Conservation (phyloP, 352 stramenopile genomes). For the Plasmopara muralis region DNA sequence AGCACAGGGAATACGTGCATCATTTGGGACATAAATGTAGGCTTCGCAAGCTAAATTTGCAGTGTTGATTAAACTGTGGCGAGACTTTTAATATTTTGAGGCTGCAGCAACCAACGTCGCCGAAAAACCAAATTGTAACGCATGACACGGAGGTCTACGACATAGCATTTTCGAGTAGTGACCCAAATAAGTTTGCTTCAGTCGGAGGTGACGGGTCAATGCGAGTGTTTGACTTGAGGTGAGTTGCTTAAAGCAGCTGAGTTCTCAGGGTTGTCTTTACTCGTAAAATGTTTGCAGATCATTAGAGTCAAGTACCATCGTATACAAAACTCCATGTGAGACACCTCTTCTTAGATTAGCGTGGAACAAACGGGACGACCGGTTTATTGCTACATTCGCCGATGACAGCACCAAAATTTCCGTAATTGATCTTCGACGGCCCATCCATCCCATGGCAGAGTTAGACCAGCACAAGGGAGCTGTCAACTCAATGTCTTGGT, state of each 20-base stretch:
- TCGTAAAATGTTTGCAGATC: slow-evolving; percentile 20
- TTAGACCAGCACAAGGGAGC: slow-evolving; percentile 86
- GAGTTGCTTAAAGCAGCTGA: slow-evolving; percentile 7
- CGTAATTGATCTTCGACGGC: slow-evolving; percentile 94
- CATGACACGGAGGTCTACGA: slow-evolving; percentile 99
- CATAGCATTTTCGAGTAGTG: slow-evolving; percentile 93
- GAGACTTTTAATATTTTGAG: neutral
- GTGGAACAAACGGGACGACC: slow-evolving; percentile 97
- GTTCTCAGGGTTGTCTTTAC: too few relatives aligned
- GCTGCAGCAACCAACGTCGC: slow-evolving; percentile 44
- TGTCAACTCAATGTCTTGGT: slow-evolving; percentile 97
- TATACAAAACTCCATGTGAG: slow-evolving; percentile 91
- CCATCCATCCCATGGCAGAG: slow-evolving; percentile 87
- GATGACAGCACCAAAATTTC: slow-evolving; percentile 89
- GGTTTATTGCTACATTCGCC: slow-evolving; percentile 94
- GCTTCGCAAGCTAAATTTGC: slow-evolving; percentile 6
- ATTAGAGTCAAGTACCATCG: slow-evolving; percentile 92
- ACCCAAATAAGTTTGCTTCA: slow-evolving; percentile 92
- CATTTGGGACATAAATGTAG: slow-evolving; percentile 97
- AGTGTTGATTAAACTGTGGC: neutral
- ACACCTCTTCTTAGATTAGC: slow-evolving; percentile 90
- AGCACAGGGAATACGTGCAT: slow-evolving; percentile 98
- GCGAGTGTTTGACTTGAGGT: slow-evolving; percentile 96
- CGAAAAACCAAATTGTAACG: slow-evolving; percentile 95
- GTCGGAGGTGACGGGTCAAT: slow-evolving; percentile 96